These are phyloP conservation scores for Dillenia turbinata DNA, from an alignment of 164 flowering plant genomes.

Conservation along the genomic window DNA sequence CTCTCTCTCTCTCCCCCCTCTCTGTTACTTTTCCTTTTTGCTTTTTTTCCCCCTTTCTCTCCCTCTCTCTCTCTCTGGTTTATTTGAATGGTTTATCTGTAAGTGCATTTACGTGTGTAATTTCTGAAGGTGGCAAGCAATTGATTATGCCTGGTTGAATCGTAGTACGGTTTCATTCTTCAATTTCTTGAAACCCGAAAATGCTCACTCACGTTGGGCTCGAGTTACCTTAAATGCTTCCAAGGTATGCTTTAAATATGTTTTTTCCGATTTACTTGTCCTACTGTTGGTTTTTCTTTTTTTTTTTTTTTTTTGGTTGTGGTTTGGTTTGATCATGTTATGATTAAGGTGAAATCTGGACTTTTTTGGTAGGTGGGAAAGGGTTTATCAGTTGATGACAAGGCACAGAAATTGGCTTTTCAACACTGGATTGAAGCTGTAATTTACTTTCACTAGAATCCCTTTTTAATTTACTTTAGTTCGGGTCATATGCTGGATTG, in stretches of 20 bases:
- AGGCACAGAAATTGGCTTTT: constrained; percentile 77
- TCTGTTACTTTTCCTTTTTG: neutral
- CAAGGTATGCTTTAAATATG: constrained; percentile 36
- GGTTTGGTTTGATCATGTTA: neutral
- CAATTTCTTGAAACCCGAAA: constrained; percentile 52
- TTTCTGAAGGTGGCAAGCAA: constrained; percentile 63
- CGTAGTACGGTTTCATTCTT: constrained; percentile 79
- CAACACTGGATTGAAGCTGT: constrained; percentile 99
- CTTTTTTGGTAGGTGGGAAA: constrained; percentile 61
- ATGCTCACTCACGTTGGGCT: constrained; percentile 58
- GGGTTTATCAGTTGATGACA: constrained; percentile 64
- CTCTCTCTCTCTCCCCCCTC: neutral
- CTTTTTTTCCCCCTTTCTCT: neutral
- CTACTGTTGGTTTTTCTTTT: neutral
- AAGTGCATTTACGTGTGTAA: neutral
- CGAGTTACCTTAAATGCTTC: constrained; percentile 70
- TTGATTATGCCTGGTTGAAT: constrained; percentile 62
- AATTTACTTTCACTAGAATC: constrained; percentile 8
- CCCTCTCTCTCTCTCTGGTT: neutral
- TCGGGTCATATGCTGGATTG: neutral
- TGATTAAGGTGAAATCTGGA: constrained; percentile 1
- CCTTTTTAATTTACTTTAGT: neutral
- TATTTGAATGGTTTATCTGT: neutral
- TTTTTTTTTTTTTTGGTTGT: neutral
- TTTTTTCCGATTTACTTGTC: neutral